Evolutionary conservation across 768 basidiomycete genomes (phyloP), one percentile per base, ranked within the genome.

Genomic region (Macrolepiota dolichaula): DNA sequence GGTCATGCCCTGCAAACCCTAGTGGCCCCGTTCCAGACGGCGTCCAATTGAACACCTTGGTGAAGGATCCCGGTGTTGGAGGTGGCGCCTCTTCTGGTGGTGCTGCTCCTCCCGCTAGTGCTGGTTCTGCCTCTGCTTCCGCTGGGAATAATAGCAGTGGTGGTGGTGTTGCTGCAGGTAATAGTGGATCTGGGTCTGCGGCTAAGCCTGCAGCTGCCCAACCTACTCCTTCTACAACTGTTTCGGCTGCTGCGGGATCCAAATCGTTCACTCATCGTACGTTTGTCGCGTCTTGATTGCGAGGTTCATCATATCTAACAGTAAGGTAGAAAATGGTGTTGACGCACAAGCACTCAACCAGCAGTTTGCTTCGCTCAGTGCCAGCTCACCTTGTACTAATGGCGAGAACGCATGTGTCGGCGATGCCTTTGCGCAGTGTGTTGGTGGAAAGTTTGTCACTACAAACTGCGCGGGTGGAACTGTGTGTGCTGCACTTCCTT

Each of bases 331-430:
- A 36, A 85, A 85, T 60, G 83, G 82, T 17, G 68, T 77, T 57
- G 79, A 76, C 54, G 83, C 84, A 11, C 81, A 84, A 66, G 70
- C 75, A 7, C 75, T 80, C 36, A 85, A 85, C 67, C 74, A 74
- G 5, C 72, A 85, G 65, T 88, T 87, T 70, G 73, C 76, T 17
- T 69, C 67, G 9, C 77, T 88, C 27, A 79, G 73, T 25, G 67
- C 75, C 2, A 57, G 62, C 62, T 82, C 85, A 32, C 6, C 78
- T 9, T 88, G 87, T 73, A 76, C 71, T 59, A 73, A 68, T 11
- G 79, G 79, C 50, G 75, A 81, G 36, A 69, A 74, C 17, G 82
- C 81, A 19, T 85, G 84, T 66, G 70, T 84, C 29, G 65, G 69
- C 13, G 70, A 71, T 2, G 70, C 67, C 4, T 84, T 85, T 60